Percentiles rank a stretch among this genome's conserved stretches.
phyloP scores from a whole-genome alignment of 164 flowering plant genomes.

The Aristolochia californica region DNA sequence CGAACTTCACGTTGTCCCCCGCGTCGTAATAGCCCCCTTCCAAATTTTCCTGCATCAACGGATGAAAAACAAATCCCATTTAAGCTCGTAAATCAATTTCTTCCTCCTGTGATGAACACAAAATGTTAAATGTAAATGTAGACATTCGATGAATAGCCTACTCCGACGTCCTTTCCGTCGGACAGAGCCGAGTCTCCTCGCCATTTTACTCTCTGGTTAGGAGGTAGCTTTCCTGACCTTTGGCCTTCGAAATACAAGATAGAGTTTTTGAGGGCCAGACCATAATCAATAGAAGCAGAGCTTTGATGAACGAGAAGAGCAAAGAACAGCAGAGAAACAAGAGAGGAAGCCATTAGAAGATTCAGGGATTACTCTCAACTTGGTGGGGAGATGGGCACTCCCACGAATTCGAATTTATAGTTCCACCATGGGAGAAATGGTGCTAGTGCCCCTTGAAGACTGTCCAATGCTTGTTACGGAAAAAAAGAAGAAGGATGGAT shows the following conservation, averaged over 20 bases:
- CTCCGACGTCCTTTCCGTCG: conserved; percentile 24
- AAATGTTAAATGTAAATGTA: not conserved
- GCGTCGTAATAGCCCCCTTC: conserved; percentile 51
- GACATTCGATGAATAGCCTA: conserved; percentile 7
- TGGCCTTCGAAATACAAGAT: conserved; percentile 36
- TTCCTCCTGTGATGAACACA: not conserved
- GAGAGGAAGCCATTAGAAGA: conserved; percentile 3
- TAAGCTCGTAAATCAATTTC: too few species aligned
- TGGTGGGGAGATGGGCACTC: too few species aligned
- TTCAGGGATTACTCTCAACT: not conserved
- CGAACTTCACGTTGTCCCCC: conserved; percentile 59
- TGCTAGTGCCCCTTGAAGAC: too few species aligned
- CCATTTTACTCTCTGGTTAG: conserved; percentile 34
- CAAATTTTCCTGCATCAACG: conserved; percentile 26
- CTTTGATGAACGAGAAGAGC: conserved; percentile 4
- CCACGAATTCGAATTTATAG: too few species aligned
- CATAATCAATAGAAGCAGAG: conserved; percentile 17
- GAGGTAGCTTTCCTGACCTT: conserved; percentile 35
- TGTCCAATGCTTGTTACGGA: too few species aligned
- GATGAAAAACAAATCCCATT: not conserved
- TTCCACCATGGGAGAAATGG: too few species aligned
- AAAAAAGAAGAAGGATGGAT: too few species aligned
- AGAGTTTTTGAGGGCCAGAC: conserved; percentile 27
- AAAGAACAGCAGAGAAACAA: not conserved
- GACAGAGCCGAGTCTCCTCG: conserved; percentile 33